phyloP scores from a whole-genome alignment of 192 early-diverging fungal species.

The Thamnidium elegans region DNA sequence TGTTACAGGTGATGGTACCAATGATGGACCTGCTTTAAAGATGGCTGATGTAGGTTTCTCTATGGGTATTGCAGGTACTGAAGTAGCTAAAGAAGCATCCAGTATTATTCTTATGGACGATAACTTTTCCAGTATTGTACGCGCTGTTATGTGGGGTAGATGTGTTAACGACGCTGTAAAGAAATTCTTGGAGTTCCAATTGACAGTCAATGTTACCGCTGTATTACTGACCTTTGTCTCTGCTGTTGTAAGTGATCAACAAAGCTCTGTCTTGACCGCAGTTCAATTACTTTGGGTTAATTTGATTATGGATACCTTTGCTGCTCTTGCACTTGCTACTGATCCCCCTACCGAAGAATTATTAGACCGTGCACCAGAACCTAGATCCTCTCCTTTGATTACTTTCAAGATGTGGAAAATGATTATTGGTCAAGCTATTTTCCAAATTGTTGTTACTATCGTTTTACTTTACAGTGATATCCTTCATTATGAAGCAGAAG shows the following conservation, averaged over 20 bases:
- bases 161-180: slow-evolving; percentile 94
- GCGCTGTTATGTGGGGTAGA: slow-evolving; percentile 97
- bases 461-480: slow-evolving; percentile 71
- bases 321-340: slow-evolving; percentile 94
- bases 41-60: slow-evolving; percentile 95
- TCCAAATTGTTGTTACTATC: slow-evolving; percentile 83
- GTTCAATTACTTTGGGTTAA: slow-evolving; percentile 99
- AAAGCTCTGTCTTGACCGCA: slow-evolving; percentile 88
- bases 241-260: slow-evolving; percentile 55
- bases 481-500: slow-evolving; percentile 43
- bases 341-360: slow-evolving; percentile 87
- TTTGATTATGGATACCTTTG: slow-evolving; percentile 99
- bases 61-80: slow-evolving; percentile 99
- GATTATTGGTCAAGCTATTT: slow-evolving; percentile 88
- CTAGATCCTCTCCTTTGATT: slow-evolving; percentile 79
- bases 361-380: slow-evolving; percentile 83
- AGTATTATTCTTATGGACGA: slow-evolving; percentile 97
- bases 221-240: slow-evolving; percentile 80
- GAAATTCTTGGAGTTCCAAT: slow-evolving; percentile 98
- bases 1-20: slow-evolving; percentile 99
- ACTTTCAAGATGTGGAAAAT: slow-evolving; percentile 93
- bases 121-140: slow-evolving; percentile 96
- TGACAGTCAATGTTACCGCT: slow-evolving; percentile 95
- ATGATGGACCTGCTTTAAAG: slow-evolving; percentile 95
- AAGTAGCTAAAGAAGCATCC: slow-evolving; percentile 99